Base-by-base conservation (phyloP, 805 yeast genomes). In the Saturnispora dispora region DNA sequence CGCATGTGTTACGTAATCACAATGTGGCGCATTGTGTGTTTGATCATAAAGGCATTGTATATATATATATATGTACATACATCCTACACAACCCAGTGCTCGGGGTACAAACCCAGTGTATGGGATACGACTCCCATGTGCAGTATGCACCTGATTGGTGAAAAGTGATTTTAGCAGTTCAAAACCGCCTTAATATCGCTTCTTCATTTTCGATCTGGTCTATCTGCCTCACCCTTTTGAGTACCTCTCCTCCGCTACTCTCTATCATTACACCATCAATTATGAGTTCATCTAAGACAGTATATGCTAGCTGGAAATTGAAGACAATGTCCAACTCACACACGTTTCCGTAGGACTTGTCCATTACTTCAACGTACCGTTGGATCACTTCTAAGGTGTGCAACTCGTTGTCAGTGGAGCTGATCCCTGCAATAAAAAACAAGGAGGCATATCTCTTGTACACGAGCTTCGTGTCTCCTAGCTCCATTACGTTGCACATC, bases 321-420 rank as follows among this genome's bases (percentile, higher is more conserved):
- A 93, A 93, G 47, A 93, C 93, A 55, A 93, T 93, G 69, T 93
- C 99, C 60, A 93, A 73, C 66, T 93, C 99, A 69, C 97, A 89
- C 17, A 93, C 99, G 62, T 88, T 91, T 11, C 96, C 97, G 64
- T 88, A 93, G 53, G 89, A 81, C 59, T 85, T 84, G 71, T 93
- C 99, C 96, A 93, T 88, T 57, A 88, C 89, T 66, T 93, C 99
- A 40, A 93, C 99, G 65, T 83, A 93, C 54, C 97, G 75, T 65
- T 93, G 99, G 48, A 93, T 83, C 17, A 85, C 72, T 62, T 93
- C 99, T 52, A 93, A 72, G 1, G 95, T 82, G 50, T 88, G 68
- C 56, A 93, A 73, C 65, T 93, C 99, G 65, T 93, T 93, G 62
- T 87, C 96, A 45, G 79, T 83, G 42, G 77, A 75, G 48, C 85